Conservation (phyloP, 164 flowering plant species). For the Saururus chinensis region DNA sequence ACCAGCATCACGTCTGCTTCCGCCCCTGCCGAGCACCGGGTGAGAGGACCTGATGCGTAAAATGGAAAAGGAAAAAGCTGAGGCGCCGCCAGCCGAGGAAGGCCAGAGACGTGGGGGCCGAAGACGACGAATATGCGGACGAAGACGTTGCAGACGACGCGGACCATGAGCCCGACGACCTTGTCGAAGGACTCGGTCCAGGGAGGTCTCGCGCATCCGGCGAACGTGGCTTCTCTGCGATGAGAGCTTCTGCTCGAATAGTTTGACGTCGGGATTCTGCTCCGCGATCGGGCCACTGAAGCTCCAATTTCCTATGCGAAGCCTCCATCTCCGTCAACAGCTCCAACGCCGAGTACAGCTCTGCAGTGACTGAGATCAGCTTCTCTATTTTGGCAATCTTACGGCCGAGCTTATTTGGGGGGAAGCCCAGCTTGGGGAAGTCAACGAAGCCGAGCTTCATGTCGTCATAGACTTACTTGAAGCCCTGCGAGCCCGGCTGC, state of each 20-base stretch:
- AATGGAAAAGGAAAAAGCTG: neutral
- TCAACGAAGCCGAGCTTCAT: constrained; percentile 29
- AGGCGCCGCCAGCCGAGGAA: constrained; percentile 10
- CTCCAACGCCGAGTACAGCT: constrained; percentile 28
- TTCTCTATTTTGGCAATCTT: constrained; percentile 46
- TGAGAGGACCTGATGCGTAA: neutral
- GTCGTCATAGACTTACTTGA: constrained; percentile 39
- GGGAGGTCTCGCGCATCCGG: constrained; percentile 31
- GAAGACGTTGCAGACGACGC: constrained; percentile 30
- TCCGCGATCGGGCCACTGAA: constrained; percentile 2
- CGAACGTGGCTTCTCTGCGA: constrained; percentile 36
- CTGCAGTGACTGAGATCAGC: constrained; percentile 27
- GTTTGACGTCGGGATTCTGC: constrained; percentile 21
- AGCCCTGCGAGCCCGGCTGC: constrained; percentile 26
- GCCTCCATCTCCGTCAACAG: constrained; percentile 38
- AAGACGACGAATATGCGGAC: constrained; percentile 45
- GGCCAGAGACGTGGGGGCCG: constrained; percentile 30
- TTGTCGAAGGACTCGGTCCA: constrained; percentile 57
- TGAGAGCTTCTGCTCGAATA: constrained; percentile 30
- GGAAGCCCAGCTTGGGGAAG: constrained; percentile 13
- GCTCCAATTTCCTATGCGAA: constrained; percentile 30
- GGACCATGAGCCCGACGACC: constrained; percentile 42
- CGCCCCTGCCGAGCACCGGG: neutral
- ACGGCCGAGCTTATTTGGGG: constrained; percentile 21
- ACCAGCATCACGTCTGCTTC: neutral